These are phyloP conservation scores for Afroboletus lepidellus DNA, from an alignment of 1,284 basidiomycete species.

Conservation along the genomic window DNA sequence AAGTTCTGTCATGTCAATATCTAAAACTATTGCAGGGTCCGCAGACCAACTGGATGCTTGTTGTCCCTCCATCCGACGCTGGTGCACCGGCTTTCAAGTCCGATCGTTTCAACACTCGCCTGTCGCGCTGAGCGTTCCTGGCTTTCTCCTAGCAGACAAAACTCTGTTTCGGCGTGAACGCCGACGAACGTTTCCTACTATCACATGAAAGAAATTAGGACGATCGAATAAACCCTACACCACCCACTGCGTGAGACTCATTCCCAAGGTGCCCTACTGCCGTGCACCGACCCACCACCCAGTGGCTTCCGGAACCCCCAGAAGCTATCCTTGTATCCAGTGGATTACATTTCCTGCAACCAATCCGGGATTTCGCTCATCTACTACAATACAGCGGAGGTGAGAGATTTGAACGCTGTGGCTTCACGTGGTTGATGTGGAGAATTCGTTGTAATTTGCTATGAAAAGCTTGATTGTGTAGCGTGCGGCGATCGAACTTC, in stretches of 20 bases:
- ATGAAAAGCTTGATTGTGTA: background rate
- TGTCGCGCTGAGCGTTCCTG: background rate
- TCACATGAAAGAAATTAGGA: background rate
- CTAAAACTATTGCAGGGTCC: background rate
- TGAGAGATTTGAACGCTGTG: constrained; percentile 1
- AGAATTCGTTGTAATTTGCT: background rate
- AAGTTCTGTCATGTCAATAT: background rate
- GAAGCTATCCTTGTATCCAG: background rate
- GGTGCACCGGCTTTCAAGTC: background rate
- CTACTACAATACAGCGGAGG: background rate
- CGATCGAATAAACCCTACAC: background rate
- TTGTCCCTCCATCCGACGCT: background rate
- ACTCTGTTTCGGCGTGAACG: constrained; percentile 3
- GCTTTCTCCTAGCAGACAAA: background rate
- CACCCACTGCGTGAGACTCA: background rate
- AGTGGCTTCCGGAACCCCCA: background rate
- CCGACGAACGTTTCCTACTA: constrained; percentile 20
- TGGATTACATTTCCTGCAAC: background rate
- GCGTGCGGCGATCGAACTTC: background rate
- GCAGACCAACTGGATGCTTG: background rate
- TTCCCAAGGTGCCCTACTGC: background rate
- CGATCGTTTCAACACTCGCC: background rate
- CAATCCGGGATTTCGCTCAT: background rate
- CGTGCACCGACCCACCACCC: background rate
- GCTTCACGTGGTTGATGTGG: constrained; percentile 4